Evolutionary conservation across 768 basidiomycete genomes (phyloP).

Genomic region (Boletus pseudopeckii): DNA sequence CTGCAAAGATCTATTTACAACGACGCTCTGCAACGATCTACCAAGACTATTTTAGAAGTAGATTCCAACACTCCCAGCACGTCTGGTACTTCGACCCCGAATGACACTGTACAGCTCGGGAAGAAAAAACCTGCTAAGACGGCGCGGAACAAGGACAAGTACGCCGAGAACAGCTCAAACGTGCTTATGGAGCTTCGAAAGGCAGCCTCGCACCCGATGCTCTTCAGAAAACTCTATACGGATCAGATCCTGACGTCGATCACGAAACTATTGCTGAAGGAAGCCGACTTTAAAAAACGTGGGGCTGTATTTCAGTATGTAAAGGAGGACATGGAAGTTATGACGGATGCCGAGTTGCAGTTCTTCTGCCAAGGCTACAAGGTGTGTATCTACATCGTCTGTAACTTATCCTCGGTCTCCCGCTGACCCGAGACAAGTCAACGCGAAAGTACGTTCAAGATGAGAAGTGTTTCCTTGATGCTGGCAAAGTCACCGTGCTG

Average conservation of each 20-base stretch:
- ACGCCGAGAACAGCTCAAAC: slow-evolving; percentile 82
- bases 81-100: slow-evolving; percentile 33
- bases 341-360: slow-evolving; percentile 97
- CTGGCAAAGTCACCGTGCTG: slow-evolving; percentile 82
- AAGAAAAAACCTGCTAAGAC: slow-evolving; percentile 32
- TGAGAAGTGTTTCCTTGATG: slow-evolving; percentile 73
- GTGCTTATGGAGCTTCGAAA: slow-evolving; percentile 98
- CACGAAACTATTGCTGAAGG: slow-evolving; percentile 81
- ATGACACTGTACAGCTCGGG: slow-evolving; percentile 22
- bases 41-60: slow-evolving; percentile 68
- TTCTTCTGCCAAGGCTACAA: slow-evolving; percentile 82
- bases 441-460: slow-evolving; percentile 72
- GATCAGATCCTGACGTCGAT: slow-evolving; percentile 72
- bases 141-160: slow-evolving; percentile 60
- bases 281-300: slow-evolving; percentile 86
- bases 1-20: slow-evolving; percentile 81
- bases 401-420: background rate
- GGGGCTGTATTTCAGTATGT: slow-evolving; percentile 79
- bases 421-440: slow-evolving; percentile 42
- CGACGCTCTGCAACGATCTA: slow-evolving; percentile 80
- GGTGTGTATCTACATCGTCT: slow-evolving; percentile 37
- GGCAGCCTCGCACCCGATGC: slow-evolving; percentile 93
- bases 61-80: slow-evolving; percentile 22
- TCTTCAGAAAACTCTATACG: slow-evolving; percentile 84
- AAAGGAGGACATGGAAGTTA: slow-evolving; percentile 96